phyloP scores from a whole-genome alignment of 164 flowering plant genomes.

The Akebia trifoliata region DNA sequence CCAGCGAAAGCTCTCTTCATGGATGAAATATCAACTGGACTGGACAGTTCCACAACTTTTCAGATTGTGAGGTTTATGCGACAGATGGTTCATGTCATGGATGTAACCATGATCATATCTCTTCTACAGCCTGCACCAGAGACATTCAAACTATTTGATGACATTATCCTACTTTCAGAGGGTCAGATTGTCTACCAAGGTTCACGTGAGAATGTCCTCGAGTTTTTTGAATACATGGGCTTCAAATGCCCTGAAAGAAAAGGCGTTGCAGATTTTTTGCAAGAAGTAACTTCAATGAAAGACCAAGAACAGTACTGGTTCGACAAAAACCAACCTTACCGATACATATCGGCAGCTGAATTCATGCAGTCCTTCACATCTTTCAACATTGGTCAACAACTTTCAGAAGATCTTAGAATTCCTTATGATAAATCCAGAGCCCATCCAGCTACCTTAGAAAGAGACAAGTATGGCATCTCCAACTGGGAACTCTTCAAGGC shows the following conservation, averaged over 20 bases:
- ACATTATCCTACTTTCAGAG: conserved; percentile 46
- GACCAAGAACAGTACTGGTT: conserved; percentile 50
- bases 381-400: conserved; percentile 30
- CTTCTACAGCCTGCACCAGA: conserved; percentile 68
- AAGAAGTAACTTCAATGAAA: conserved; percentile 51
- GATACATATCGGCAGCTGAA: conserved; percentile 25
- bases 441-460: conserved; percentile 40
- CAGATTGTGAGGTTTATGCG: conserved; percentile 44
- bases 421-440: conserved; percentile 24
- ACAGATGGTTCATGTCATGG: conserved; percentile 54
- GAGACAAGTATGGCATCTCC: conserved; percentile 31
- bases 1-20: conserved; percentile 53
- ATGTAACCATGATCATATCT: conserved; percentile 50
- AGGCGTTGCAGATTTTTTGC: conserved; percentile 57
- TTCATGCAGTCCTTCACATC: conserved; percentile 25
- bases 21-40: conserved; percentile 69
- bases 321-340: conserved; percentile 23
- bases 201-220: conserved; percentile 35
- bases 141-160: conserved; percentile 58
- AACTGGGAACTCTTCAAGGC: conserved; percentile 39
- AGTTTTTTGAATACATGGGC: conserved; percentile 47
- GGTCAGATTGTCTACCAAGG: conserved; percentile 49
- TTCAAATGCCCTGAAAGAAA: conserved; percentile 60
- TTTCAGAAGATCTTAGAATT: conserved; percentile 20
- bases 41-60: conserved; percentile 69